phyloP scores from a whole-genome alignment of 2,329 filamentous ascomycete species.

The Fusarium sp. region DNA sequence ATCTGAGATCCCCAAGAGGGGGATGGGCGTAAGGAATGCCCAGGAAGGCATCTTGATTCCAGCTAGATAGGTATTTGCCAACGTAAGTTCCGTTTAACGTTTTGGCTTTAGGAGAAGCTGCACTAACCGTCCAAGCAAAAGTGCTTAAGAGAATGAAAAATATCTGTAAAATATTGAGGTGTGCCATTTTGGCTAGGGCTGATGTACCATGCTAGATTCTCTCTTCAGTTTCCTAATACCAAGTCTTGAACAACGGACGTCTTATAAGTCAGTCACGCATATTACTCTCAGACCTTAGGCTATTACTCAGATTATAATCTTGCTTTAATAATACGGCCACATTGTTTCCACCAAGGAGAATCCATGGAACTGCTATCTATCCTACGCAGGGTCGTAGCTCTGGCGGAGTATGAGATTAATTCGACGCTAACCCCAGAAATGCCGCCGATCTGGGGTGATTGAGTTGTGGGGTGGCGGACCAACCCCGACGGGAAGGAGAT shows the following conservation, averaged over 20 bases:
- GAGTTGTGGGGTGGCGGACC: slow-evolving; percentile 10
- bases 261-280: slow-evolving; percentile 3
- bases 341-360: slow-evolving; percentile 36
- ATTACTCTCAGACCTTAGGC: neutral
- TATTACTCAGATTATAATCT: neutral
- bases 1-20: slow-evolving; percentile 53
- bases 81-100: slow-evolving; percentile 45
- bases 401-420: neutral
- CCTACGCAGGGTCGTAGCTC: neutral
- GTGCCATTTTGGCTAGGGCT: neutral
- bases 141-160: neutral
- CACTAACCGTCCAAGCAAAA: neutral
- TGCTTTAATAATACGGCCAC: neutral
- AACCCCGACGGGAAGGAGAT: slow-evolving; percentile 8
- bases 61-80: slow-evolving; percentile 50
- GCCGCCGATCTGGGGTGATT: slow-evolving; percentile 25
- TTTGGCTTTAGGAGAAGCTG: slow-evolving; percentile 32
- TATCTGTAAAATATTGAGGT: neutral
- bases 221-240: neutral
- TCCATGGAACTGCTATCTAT: neutral
- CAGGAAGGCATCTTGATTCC: slow-evolving; percentile 56
- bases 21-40: slow-evolving; percentile 57
- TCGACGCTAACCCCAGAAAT: neutral
- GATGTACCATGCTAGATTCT: neutral
- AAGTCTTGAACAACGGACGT: neutral